A percentile compares a stretch with the other conserved stretches of the same genome.
These are phyloP conservation scores for Labyrinthula sp. DNA, from an alignment of 352 stramenopile genomes.

Conservation along the genomic window DNA sequence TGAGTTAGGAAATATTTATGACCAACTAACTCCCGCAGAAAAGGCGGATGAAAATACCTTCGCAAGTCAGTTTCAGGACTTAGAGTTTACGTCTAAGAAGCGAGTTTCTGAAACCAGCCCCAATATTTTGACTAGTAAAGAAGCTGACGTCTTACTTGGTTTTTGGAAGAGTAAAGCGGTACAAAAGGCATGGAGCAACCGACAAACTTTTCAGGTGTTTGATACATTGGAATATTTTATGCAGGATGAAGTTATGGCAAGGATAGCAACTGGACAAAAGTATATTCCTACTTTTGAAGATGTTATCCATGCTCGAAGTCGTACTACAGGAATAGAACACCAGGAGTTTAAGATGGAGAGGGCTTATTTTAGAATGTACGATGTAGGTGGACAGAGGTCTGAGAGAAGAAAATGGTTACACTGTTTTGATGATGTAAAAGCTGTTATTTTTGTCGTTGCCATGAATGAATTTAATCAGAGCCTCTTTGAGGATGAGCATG, in stretches of 20 bases:
- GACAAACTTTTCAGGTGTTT: slow-evolving; percentile 28
- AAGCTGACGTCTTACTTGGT: background rate
- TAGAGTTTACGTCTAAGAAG: slow-evolving; percentile 32
- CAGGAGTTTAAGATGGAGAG: slow-evolving; percentile 42
- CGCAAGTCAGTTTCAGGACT: slow-evolving; percentile 34
- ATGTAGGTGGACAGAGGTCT: slow-evolving; percentile 47
- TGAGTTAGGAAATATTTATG: slow-evolving; percentile 28
- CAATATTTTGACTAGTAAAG: background rate
- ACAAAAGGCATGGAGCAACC: slow-evolving; percentile 7
- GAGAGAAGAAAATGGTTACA: slow-evolving; percentile 53
- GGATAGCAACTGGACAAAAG: slow-evolving; percentile 9
- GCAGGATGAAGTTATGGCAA: too few species aligned
- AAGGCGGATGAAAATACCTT: slow-evolving; percentile 21
- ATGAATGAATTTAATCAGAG: slow-evolving; percentile 45
- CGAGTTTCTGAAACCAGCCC: background rate
- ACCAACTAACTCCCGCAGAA: slow-evolving; percentile 8
- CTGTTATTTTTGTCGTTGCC: slow-evolving; percentile 55
- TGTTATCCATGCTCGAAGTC: slow-evolving; percentile 35
- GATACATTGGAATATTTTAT: slow-evolving; percentile 30
- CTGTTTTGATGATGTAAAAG: slow-evolving; percentile 42
- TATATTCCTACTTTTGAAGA: slow-evolving; percentile 35
- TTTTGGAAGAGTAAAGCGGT: background rate
- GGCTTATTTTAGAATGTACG: slow-evolving; percentile 44
- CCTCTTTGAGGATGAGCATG: slow-evolving; percentile 44
- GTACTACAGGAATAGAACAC: slow-evolving; percentile 38